phyloP scores from a whole-genome alignment of 176 grass and related monocot species.

The Panicum miliaceum region DNA sequence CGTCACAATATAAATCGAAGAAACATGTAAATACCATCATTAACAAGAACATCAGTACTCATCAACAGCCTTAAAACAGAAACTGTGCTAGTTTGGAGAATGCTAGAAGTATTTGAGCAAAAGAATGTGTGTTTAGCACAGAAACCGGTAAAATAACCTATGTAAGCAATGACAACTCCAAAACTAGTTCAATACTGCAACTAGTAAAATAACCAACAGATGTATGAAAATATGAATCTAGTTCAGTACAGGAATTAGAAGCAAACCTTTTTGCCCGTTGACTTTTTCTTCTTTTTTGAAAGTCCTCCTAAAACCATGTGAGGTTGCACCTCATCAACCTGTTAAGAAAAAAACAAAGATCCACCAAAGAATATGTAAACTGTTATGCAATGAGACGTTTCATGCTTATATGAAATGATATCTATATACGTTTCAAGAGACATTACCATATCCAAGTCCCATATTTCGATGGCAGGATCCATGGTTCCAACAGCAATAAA shows the following conservation, averaged over 20 bases:
- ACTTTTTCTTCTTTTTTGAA: slow-evolving; percentile 77
- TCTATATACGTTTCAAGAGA: slow-evolving; percentile 2
- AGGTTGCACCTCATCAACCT: slow-evolving; percentile 88
- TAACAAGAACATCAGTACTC: background rate
- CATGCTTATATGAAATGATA: background rate
- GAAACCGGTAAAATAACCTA: background rate
- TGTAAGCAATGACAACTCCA: background rate
- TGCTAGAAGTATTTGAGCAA: slow-evolving; percentile 18
- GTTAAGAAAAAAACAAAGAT: slow-evolving; percentile 37
- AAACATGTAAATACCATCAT: background rate
- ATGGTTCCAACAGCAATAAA: slow-evolving; percentile 86
- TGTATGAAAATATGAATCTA: background rate
- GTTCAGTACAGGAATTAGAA: slow-evolving; percentile 25
- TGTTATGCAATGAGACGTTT: background rate
- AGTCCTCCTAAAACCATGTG: slow-evolving; percentile 70
- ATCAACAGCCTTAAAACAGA: background rate
- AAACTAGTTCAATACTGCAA: background rate
- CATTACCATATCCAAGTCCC: slow-evolving; percentile 90
- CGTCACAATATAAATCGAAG: background rate
- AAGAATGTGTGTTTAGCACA: slow-evolving; percentile 1
- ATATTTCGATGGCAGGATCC: slow-evolving; percentile 93
- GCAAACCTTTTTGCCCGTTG: slow-evolving; percentile 75
- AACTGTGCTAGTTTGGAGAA: background rate
- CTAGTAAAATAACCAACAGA: background rate
- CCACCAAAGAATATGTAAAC: slow-evolving; percentile 26